Evolutionary conservation across 192 early-diverging fungal species (phyloP).

Genomic region (Coemansia erecta): DNA sequence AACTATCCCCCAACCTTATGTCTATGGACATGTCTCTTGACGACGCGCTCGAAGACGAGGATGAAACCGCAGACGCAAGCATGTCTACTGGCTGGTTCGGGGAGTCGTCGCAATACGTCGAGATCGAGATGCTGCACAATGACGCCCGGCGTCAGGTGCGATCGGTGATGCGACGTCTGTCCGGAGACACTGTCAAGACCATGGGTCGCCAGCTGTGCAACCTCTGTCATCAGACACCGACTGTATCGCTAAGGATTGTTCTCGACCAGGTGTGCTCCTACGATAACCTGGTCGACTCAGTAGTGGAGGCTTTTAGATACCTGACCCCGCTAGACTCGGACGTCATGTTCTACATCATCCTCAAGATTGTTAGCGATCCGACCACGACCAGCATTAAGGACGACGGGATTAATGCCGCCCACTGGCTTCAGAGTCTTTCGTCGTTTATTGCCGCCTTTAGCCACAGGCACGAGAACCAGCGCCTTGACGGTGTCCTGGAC

Average conservation of each 20-base stretch:
- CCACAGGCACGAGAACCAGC: constrained; percentile 37
- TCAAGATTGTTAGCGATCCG: constrained; percentile 30
- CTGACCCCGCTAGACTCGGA: constrained; percentile 43
- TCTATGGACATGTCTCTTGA: constrained; percentile 44
- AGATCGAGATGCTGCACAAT: constrained; percentile 29
- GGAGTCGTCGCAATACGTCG: constrained; percentile 10
- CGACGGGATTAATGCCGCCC: constrained; percentile 42
- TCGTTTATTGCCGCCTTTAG: constrained; percentile 40
- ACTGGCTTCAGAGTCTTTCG: constrained; percentile 50
- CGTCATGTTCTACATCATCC: constrained; percentile 39
- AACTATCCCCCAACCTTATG: not conserved
- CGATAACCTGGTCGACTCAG: constrained; percentile 46
- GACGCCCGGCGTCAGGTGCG: constrained; percentile 38
- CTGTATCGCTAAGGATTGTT: constrained; percentile 35
- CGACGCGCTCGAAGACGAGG: constrained; percentile 29
- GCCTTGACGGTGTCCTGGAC: constrained; percentile 29
- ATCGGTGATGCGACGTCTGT: constrained; percentile 49
- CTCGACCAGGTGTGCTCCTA: constrained; percentile 52
- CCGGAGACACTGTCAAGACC: constrained; percentile 43
- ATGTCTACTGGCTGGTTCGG: not conserved
- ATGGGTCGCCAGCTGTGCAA: constrained; percentile 45
- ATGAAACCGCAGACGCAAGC: not conserved
- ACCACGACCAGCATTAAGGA: constrained; percentile 27
- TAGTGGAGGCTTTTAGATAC: constrained; percentile 50
- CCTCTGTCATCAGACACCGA: constrained; percentile 43